Percentiles rank a stretch among this genome's conserved stretches.
Conservation (phyloP, 768 basidiomycete genomes). For the Kwoniella pini region DNA sequence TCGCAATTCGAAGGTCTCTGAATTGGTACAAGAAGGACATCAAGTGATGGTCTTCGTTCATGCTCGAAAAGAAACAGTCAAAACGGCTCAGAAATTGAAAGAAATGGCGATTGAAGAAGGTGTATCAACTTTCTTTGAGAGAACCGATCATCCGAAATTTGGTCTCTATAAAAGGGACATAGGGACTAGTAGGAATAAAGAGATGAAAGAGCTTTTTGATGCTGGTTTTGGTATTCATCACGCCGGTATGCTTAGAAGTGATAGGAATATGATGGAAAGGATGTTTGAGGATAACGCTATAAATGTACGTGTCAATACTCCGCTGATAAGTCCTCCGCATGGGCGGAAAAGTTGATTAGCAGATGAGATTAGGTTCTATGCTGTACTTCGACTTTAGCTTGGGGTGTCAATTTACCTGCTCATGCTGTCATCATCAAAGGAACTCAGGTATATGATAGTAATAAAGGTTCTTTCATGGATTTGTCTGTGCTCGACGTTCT, state of each 20-base stretch:
- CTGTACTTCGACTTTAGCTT: slow-evolving; percentile 96
- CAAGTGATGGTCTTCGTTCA: slow-evolving; percentile 99
- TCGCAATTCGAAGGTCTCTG: slow-evolving; percentile 61
- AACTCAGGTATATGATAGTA: slow-evolving; percentile 91
- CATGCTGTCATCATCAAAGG: slow-evolving; percentile 98
- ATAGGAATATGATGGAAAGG: slow-evolving; percentile 91
- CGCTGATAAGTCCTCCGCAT: not conserved
- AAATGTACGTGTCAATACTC: slow-evolving; percentile 63
- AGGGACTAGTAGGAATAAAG: slow-evolving; percentile 81
- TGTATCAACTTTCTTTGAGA: slow-evolving; percentile 72
- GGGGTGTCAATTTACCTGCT: slow-evolving; percentile 98
- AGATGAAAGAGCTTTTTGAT: slow-evolving; percentile 93
- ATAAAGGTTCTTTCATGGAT: slow-evolving; percentile 85
- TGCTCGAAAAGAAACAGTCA: slow-evolving; percentile 96
- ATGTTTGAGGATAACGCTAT: slow-evolving; percentile 88
- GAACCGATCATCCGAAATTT: slow-evolving; percentile 77
- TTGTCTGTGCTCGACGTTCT: slow-evolving; percentile 92
- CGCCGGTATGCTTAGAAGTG: slow-evolving; percentile 93
- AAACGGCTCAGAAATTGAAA: slow-evolving; percentile 75
- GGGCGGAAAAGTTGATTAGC: not conserved
- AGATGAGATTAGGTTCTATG: slow-evolving; percentile 73
- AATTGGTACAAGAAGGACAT: slow-evolving; percentile 84
- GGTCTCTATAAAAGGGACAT: slow-evolving; percentile 74
- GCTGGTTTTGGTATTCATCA: slow-evolving; percentile 95
- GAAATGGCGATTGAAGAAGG: slow-evolving; percentile 76